Conservation (phyloP, 352 stramenopile genomes). For the Phytophthora sansomeana region DNA sequence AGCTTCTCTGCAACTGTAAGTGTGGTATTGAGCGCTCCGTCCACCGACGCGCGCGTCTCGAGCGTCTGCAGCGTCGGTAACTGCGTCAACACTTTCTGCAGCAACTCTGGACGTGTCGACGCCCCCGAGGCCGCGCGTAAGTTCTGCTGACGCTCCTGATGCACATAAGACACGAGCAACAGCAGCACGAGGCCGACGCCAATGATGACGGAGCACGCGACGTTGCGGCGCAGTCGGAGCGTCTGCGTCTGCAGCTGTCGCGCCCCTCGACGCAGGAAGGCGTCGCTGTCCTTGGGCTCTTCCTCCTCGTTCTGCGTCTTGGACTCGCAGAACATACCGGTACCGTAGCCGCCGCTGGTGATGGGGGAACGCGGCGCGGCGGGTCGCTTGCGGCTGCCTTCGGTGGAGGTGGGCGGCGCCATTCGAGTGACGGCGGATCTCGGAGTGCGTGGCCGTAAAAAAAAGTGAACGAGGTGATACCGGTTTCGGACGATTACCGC, state of each 20-base stretch:
- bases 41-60: conserved; percentile 42
- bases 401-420: conserved; percentile 17
- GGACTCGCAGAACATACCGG: conserved; percentile 33
- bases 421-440: conserved; percentile 8
- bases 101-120: conserved; percentile 6
- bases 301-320: conserved; percentile 21
- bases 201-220: conserved; percentile 23
- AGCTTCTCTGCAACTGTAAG: conserved; percentile 52
- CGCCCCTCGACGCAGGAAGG: conserved; percentile 29
- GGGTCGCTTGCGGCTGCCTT: conserved; percentile 30
- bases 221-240: conserved; percentile 21
- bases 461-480: too few species aligned
- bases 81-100: conserved; percentile 41
- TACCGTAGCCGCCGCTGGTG: conserved; percentile 28
- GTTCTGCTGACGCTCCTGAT: conserved; percentile 15
- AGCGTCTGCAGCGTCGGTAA: conserved; percentile 49
- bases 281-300: conserved; percentile 32
- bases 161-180: conserved; percentile 27
- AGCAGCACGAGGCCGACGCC: conserved; percentile 27
- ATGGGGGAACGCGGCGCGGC: conserved; percentile 13
- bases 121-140: conserved; percentile 6
- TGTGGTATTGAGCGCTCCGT: conserved; percentile 73
- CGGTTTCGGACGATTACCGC: too few species aligned
- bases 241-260: conserved; percentile 27
- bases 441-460: conserved; percentile 11